Base-by-base conservation (phyloP, 164 flowering plant genomes). In the Chimonanthus praecox region DNA sequence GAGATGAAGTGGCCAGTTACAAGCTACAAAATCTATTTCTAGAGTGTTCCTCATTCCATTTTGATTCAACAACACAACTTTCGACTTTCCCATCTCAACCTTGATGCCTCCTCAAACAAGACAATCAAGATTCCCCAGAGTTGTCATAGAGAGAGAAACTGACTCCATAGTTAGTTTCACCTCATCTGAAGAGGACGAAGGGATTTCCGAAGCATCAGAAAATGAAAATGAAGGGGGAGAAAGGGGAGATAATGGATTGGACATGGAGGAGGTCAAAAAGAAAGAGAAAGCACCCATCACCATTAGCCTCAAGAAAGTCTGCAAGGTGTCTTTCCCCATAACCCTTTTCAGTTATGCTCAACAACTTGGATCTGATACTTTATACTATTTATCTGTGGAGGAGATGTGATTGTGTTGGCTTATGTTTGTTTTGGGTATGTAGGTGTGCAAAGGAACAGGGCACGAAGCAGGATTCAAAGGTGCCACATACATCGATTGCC, bases 391-490 rank as follows among this genome's bases (percentile, higher is more conserved):
- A 58, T 58, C 16, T 8, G 61, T 58, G 11, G 61, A 58, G 15
- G 61, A 58, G 16, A 33, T 58, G 16, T 58, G 61, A 58, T 33
- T 33, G 33, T 33, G 33, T 33, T 33, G 33, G 33, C 0, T 33
- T 33, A 33, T 33, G 0, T 33, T 33, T 33, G n/a, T 62, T 62
- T 62, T 18, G 20, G n/a, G 47, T 6, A 7, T 82, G 54, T 71
- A 94, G 99, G 99, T 93, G 0, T 95, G 98, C 71, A 95, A 91
- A 79, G 76, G 77, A 77, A 71, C 89, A 2, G 99, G 98, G 7
- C 99, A 95, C 76, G 90, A 93, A 82, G 99, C 98, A 6, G 98
- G 99, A 47, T 93, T 95, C 68, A 82, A 81, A 76, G 99, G 98
- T 1, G 98, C 99, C 60, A 95, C 99, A 0, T 95, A 93, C 79